Evolutionary conservation across 148 eudicot genomes (phyloP).

Genomic region (Rhododendron simsii): DNA sequence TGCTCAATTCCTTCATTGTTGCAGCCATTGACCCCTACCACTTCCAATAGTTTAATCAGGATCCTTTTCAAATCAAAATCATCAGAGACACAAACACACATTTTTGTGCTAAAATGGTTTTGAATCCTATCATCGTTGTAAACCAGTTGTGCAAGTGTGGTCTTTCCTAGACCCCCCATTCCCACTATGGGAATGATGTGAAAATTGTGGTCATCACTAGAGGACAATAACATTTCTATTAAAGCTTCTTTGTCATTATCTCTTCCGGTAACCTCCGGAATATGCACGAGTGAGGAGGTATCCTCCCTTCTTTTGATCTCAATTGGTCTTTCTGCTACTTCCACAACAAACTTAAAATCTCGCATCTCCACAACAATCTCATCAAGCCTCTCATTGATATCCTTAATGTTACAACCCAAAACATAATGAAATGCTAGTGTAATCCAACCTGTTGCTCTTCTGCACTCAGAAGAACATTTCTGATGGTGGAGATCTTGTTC

Average conservation of each 20-base stretch:
- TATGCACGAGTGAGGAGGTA: background rate
- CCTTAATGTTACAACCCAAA: slow-evolving; percentile 14
- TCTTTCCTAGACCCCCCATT: slow-evolving; percentile 34
- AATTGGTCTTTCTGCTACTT: background rate
- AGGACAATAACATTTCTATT: background rate
- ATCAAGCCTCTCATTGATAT: slow-evolving; percentile 5
- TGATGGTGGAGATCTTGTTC: background rate
- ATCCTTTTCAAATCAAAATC: slow-evolving; percentile 8
- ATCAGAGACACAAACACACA: slow-evolving; percentile 29
- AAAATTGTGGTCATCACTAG: background rate
- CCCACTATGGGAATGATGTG: slow-evolving; percentile 28
- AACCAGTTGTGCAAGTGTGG: slow-evolving; percentile 22
- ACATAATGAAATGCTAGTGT: background rate
- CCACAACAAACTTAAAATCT: slow-evolving; percentile 15
- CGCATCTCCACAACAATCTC: slow-evolving; percentile 10
- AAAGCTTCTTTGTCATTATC: slow-evolving; percentile 17
- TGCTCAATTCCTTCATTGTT: background rate
- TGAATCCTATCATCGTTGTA: slow-evolving; percentile 8
- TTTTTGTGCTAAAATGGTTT: slow-evolving; percentile 10
- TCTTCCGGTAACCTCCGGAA: slow-evolving; percentile 19
- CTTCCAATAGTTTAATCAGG: background rate
- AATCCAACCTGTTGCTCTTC: background rate
- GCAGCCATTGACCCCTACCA: background rate
- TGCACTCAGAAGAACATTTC: background rate
- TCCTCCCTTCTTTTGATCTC: background rate